Base-by-base conservation (phyloP, 805 yeast genomes). In the Yarrowia sp. region DNA sequence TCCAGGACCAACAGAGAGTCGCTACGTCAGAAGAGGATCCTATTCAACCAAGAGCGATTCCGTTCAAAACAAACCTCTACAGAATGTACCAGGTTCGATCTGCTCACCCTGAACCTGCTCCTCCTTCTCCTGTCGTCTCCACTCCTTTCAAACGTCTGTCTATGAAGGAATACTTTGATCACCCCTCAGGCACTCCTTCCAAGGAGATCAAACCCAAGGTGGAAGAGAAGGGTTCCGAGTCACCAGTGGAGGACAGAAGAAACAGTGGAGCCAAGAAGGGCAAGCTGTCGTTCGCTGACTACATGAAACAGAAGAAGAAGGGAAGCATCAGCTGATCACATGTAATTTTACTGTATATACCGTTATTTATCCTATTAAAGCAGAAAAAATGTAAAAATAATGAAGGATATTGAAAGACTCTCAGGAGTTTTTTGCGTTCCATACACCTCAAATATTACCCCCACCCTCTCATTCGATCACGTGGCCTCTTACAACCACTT, bases 281-380 rank as follows among this genome's bases (percentile, higher is more conserved):
- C 20, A 61, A 61, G 55, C 44, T 61, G 19, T 46, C 55, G 14
- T 61, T 61, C n/a, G 66, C 66, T 6, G 66, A 61, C 24, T 61
- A 61, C 55, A 46, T 61, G 55, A 61, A 61, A 19, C 66, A 61
- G 38, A 61, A 61, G 55, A 61, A 61, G 30, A 15, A 44, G 24
- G 66, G 40, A 7, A 24, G 30, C 30, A 24, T 24, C 3, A 24
- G 53, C 46, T 9, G 36, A 52, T 19, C 14, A 19, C 9, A 34
- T 44, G 46, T 46, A 47, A 36, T 61, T 43, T 15, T 47, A 61
- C 14, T 58, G 65, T 43, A 43, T 58, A 58, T 58, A 40, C 24
- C 40, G 14, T 14, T 20, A 58, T 36, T 33, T 43, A 43, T 12
- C 17, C 3, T 13, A 36, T 52, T 19, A n/a, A 39, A 20, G 13